phyloP scores from a whole-genome alignment of 345 rosid species.

The Mangifera indica region DNA sequence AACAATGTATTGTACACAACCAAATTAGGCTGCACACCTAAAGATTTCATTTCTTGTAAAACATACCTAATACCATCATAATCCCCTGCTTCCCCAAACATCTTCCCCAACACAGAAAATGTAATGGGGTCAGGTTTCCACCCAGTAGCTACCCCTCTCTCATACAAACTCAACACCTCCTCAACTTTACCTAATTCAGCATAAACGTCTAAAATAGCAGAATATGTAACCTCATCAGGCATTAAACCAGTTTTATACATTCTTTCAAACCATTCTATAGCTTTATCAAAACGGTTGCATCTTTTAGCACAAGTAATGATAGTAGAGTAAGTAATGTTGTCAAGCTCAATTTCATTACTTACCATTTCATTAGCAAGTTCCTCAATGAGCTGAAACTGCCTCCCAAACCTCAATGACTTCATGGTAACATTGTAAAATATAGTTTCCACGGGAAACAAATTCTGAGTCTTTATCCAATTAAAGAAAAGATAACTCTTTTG shows the following conservation, averaged over 20 bases:
- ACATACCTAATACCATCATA: constrained; percentile 94
- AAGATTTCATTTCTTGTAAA: constrained; percentile 73
- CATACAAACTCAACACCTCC: constrained; percentile 84
- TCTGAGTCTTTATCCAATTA: constrained; percentile 64
- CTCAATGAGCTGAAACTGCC: constrained; percentile 79
- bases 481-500: constrained; percentile 66
- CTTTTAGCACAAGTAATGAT: constrained; percentile 86
- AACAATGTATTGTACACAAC: constrained; percentile 81
- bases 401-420: constrained; percentile 85
- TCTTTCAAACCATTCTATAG: constrained; percentile 90
- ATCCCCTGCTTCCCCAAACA: constrained; percentile 91
- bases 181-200: constrained; percentile 77
- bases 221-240: constrained; percentile 96
- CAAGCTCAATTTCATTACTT: constrained; percentile 65
- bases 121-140: constrained; percentile 86
- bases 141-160: constrained; percentile 87
- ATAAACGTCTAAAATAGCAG: constrained; percentile 79
- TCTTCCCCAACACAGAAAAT: constrained; percentile 77
- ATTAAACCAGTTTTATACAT: constrained; percentile 88
- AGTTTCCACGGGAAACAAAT: constrained; percentile 75
- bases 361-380: constrained; percentile 84
- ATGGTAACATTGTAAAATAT: constrained; percentile 75
- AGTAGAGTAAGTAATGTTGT: constrained; percentile 92
- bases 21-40: constrained; percentile 77
- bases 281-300: constrained; percentile 66